Evolutionary conservation across 306 rosid species (phyloP).

Genomic region (Leucaena leucocephala): DNA sequence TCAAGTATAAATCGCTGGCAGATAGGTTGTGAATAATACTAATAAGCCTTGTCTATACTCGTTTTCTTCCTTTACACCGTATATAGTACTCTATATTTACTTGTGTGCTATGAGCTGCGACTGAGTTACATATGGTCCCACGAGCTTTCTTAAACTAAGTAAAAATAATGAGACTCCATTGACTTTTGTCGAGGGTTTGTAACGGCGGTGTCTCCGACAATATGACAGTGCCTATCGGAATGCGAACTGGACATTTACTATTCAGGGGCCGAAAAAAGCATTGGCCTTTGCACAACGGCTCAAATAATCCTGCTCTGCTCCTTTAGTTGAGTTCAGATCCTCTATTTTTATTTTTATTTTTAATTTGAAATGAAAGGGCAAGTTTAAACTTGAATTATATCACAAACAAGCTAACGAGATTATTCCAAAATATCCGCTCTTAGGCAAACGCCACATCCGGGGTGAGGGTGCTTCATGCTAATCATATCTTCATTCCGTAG

Average conservation of each 20-base stretch:
- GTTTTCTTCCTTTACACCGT: not conserved
- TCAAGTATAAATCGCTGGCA: not conserved
- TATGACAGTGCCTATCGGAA: not conserved
- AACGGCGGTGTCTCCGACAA: slow-evolving; percentile 18
- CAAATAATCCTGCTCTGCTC: not conserved
- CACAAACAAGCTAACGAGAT: too few species aligned
- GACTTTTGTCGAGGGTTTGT: not conserved
- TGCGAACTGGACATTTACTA: slow-evolving; percentile 5
- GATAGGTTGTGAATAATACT: not conserved
- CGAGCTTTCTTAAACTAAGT: not conserved
- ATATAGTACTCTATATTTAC: not conserved
- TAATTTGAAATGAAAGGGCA: too few species aligned
- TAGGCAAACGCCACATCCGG: too few species aligned
- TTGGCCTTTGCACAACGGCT: not conserved
- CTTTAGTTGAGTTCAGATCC: not conserved
- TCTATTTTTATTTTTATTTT: not conserved
- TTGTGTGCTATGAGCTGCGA: not conserved
- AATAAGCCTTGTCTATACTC: not conserved
- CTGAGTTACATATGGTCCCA: not conserved
- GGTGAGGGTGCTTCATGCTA: too few species aligned
- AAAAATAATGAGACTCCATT: not conserved
- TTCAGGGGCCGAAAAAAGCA: not conserved
- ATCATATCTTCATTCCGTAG: too few species aligned
- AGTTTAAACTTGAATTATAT: too few species aligned
- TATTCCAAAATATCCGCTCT: too few species aligned